These are phyloP conservation scores for Beauveria scarabaeidicola DNA, from an alignment of 2,329 filamentous ascomycete genomes.

Conservation along the genomic window DNA sequence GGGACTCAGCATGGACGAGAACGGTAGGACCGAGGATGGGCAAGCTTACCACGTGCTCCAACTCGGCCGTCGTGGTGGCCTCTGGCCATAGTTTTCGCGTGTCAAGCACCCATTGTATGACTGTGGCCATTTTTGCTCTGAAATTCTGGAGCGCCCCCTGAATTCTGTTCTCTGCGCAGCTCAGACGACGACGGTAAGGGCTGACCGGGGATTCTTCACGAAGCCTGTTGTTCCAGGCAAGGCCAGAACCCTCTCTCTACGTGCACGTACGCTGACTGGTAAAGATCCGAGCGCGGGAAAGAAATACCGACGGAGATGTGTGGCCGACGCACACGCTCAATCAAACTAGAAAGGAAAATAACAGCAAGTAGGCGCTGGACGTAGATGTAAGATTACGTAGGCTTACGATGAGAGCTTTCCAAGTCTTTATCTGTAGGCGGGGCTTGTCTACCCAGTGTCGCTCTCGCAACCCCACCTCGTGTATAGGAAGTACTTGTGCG, in stretches of 20 bases:
- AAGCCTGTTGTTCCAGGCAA: background rate
- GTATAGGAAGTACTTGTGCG: background rate
- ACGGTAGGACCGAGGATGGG: background rate
- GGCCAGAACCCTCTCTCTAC: too few relatives aligned
- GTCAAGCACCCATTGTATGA: conserved; percentile 56
- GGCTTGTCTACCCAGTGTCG: background rate
- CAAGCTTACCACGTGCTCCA: conserved; percentile 35
- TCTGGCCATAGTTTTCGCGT: conserved; percentile 50
- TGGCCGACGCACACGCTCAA: background rate
- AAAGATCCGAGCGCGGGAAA: background rate
- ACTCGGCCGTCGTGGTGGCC: conserved; percentile 39
- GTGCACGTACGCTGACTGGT: background rate
- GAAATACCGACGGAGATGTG: background rate
- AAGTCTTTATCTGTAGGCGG: background rate
- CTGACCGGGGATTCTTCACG: background rate
- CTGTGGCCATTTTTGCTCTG: conserved; percentile 9
- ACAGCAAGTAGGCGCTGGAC: background rate
- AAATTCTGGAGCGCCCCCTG: background rate
- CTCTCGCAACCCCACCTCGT: background rate
- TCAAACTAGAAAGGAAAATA: background rate
- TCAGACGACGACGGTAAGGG: background rate
- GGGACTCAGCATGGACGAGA: background rate
- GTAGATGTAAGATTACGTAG: background rate
- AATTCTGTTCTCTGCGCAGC: background rate
- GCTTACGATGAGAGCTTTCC: background rate